Evolutionary conservation across 2,329 filamentous ascomycete genomes (phyloP).

Genomic region (Dactylellina sp.): DNA sequence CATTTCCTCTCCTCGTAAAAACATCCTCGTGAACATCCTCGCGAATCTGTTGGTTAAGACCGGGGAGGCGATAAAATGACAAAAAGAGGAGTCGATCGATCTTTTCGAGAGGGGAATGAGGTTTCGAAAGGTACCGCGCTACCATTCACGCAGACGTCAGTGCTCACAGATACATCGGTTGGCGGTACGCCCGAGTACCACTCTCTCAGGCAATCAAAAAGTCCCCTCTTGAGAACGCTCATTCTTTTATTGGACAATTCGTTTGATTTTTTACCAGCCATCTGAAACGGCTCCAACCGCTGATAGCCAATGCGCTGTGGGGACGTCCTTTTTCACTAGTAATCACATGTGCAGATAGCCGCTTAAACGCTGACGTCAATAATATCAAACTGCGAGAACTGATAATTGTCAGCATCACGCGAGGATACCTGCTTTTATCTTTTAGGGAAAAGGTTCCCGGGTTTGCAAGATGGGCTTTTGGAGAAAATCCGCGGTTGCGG

Average conservation of each 20-base stretch:
- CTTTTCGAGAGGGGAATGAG: neutral
- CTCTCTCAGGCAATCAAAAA: no score
- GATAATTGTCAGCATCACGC: no score
- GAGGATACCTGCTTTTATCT: no score
- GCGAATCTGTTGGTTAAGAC: neutral
- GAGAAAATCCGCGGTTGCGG: neutral
- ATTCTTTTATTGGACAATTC: constrained; percentile 13
- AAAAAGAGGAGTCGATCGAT: constrained; percentile 7
- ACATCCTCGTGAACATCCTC: neutral
- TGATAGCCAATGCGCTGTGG: constrained; percentile 11
- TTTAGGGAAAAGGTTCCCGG: neutral
- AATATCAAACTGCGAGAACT: neutral
- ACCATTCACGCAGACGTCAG: constrained; percentile 7
- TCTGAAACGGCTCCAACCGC: constrained; percentile 11
- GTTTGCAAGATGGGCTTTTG: neutral
- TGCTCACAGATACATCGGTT: neutral
- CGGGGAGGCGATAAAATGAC: neutral
- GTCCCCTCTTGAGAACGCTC: no score
- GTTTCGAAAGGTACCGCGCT: constrained; percentile 17
- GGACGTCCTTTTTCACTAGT: neutral
- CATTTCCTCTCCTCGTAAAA: no score
- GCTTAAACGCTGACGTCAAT: constrained; percentile 25
- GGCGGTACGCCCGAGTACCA: constrained; percentile 3
- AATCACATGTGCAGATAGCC: constrained; percentile 21
- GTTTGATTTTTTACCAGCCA: neutral